These are phyloP conservation scores for Cladorrhinum samala DNA, from an alignment of 495 filamentous ascomycete genomes.

Conservation along the genomic window DNA sequence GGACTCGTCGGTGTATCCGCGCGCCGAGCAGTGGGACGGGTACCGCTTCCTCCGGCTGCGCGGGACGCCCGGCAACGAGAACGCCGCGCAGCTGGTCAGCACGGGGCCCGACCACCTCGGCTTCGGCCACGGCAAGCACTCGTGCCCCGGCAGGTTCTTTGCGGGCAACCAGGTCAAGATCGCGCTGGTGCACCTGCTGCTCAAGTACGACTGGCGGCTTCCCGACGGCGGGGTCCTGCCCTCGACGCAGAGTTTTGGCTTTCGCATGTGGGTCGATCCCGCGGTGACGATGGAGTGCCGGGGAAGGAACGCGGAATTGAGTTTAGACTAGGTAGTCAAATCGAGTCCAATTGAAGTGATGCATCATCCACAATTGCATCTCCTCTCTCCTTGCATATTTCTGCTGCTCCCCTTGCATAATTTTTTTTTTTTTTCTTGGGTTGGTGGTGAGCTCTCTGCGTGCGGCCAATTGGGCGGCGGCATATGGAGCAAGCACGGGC, in stretches of 20 bases:
- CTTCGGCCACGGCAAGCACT: conserved; percentile 35
- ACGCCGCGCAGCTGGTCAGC: conserved; percentile 39
- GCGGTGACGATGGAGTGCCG: conserved; percentile 14
- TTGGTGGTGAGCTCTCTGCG: too few relatives aligned
- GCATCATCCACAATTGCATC: background rate
- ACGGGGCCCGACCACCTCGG: conserved; percentile 35
- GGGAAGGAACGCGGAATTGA: conserved; percentile 5
- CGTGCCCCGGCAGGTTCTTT: conserved; percentile 41
- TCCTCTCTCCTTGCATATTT: too few relatives aligned
- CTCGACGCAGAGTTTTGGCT: conserved; percentile 4
- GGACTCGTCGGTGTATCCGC: conserved; percentile 39
- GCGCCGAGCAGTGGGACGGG: conserved; percentile 40
- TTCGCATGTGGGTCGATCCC: conserved; percentile 8
- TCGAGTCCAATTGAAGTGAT: background rate
- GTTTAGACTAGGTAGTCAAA: background rate
- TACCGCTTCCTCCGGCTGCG: conserved; percentile 42
- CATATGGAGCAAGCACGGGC: too few relatives aligned
- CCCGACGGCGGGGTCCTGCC: conserved; percentile 10
- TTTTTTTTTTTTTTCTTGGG: too few relatives aligned
- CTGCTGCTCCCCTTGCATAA: too few relatives aligned
- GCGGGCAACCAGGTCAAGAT: conserved; percentile 37
- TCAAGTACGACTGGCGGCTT: conserved; percentile 35
- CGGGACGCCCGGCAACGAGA: conserved; percentile 33
- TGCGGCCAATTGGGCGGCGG: too few relatives aligned
- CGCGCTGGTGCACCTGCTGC: conserved; percentile 24